Evolutionary conservation across 169 alveolate species (phyloP).

Genomic region (Cryptosporidium felis): DNA sequence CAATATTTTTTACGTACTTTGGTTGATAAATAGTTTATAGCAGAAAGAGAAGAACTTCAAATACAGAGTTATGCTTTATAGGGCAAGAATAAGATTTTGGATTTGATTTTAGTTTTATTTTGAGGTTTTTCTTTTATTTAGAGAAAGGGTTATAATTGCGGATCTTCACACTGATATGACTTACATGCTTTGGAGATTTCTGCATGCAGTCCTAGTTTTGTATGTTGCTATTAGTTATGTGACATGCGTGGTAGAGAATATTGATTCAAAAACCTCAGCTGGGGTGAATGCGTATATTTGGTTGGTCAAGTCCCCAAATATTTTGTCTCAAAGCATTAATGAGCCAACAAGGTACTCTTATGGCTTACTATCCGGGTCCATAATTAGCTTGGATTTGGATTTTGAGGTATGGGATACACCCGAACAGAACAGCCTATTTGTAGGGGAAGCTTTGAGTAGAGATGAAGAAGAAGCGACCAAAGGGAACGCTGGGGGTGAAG

Average conservation of each 20-base stretch:
- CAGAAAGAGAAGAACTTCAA: too few relatives aligned
- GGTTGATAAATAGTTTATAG: too few relatives aligned
- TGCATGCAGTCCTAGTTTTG: neutral
- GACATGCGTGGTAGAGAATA: conserved; percentile 33
- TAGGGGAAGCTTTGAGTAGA: too few relatives aligned
- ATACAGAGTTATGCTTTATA: too few relatives aligned
- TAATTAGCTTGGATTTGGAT: conserved; percentile 27
- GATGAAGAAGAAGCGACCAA: neutral
- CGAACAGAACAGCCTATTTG: neutral
- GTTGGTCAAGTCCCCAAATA: conserved; percentile 56
- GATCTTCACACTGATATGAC: too few relatives aligned
- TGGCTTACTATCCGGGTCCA: conserved; percentile 32
- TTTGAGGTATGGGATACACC: conserved; percentile 39
- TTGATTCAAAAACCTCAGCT: conserved; percentile 34
- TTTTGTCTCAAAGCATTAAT: conserved; percentile 43
- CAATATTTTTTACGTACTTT: too few relatives aligned
- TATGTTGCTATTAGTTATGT: neutral
- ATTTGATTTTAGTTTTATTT: too few relatives aligned
- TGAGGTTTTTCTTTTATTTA: too few relatives aligned
- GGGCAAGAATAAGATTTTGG: too few relatives aligned
- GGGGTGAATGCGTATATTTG: conserved; percentile 65
- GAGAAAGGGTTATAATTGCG: too few relatives aligned
- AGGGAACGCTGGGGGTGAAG: neutral
- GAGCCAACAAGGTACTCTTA: conserved; percentile 63
- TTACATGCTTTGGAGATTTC: neutral